Conservation (phyloP, 176 grass and related monocot genomes). For the bread wheat (Triticum aestivum) region DNA sequence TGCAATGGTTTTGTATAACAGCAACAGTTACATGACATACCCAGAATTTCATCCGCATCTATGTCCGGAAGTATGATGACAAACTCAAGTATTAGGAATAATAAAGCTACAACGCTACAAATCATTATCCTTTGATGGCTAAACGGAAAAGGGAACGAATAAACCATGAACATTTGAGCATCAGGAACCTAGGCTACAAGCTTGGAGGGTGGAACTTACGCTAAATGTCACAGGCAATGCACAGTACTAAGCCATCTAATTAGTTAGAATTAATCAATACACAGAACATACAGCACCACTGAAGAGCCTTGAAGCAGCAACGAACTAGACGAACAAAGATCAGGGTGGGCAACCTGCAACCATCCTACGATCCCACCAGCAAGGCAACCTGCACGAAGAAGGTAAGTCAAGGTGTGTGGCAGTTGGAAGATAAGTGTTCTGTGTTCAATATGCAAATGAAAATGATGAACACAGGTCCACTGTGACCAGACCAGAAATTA, state of each 20-base stretch:
- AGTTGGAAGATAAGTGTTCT: not conserved
- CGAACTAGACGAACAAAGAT: conserved; percentile 20
- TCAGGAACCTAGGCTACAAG: conserved; percentile 42
- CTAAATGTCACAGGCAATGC: conserved; percentile 39
- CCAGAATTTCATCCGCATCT: not conserved
- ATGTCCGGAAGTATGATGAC: not conserved
- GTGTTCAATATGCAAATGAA: not conserved
- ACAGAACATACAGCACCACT: conserved; percentile 21
- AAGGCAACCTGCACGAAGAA: conserved; percentile 36
- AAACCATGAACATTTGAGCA: conserved; percentile 38
- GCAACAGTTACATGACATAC: conserved; percentile 13
- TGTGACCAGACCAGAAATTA: not conserved
- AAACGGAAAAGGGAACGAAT: conserved; percentile 12
- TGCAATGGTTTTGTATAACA: not conserved
- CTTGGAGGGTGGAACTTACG: conserved; percentile 15
- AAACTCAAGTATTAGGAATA: conserved; percentile 17
- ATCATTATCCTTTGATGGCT: not conserved
- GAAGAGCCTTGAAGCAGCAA: conserved; percentile 31
- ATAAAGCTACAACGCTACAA: conserved; percentile 40
- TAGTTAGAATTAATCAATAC: conserved; percentile 34
- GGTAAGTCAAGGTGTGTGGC: not conserved
- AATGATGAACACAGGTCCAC: conserved; percentile 2
- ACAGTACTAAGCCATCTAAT: conserved; percentile 45
- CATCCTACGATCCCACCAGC: conserved; percentile 10
- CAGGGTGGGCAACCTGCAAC: conserved; percentile 18